phyloP scores from a whole-genome alignment of 805 yeast genomes.

The Metschnikowia picachoensis region DNA sequence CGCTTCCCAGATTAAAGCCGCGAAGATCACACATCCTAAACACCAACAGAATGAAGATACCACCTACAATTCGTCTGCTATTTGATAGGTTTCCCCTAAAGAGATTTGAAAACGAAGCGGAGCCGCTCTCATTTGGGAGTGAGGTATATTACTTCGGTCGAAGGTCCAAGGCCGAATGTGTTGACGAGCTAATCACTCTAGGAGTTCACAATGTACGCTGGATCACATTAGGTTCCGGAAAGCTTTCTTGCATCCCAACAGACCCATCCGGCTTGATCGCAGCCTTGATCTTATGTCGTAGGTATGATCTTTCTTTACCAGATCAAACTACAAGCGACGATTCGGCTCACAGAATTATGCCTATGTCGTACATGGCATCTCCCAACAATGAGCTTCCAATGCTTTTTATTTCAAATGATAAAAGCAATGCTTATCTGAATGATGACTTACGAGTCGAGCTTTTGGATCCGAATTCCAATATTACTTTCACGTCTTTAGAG shows the following conservation, averaged over 20 bases:
- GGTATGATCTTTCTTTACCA: conserved; percentile 44
- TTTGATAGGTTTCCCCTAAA: conserved; percentile 52
- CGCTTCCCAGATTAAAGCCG: too few species aligned
- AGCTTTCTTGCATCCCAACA: conserved; percentile 38
- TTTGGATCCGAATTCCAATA: neutral
- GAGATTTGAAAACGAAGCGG: conserved; percentile 23
- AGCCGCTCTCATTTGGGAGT: neutral
- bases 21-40: neutral
- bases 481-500: neutral
- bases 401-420: conserved; percentile 43
- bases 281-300: conserved; percentile 44
- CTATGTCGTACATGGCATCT: conserved; percentile 48
- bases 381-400: conserved; percentile 51
- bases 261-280: conserved; percentile 57
- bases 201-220: conserved; percentile 48
- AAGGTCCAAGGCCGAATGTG: neutral
- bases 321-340: conserved; percentile 8
- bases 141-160: neutral
- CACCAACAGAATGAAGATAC: conserved; percentile 24
- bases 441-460: neutral
- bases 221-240: conserved; percentile 19
- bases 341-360: conserved; percentile 32
- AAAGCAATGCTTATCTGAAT: neutral
- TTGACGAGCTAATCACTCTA: conserved; percentile 36
- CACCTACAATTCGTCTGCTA: conserved; percentile 40